A percentile compares a stretch with the other conserved stretches of the same genome.
phyloP scores from a whole-genome alignment of 106 monocot species.

The Narthecium ossifragum region DNA sequence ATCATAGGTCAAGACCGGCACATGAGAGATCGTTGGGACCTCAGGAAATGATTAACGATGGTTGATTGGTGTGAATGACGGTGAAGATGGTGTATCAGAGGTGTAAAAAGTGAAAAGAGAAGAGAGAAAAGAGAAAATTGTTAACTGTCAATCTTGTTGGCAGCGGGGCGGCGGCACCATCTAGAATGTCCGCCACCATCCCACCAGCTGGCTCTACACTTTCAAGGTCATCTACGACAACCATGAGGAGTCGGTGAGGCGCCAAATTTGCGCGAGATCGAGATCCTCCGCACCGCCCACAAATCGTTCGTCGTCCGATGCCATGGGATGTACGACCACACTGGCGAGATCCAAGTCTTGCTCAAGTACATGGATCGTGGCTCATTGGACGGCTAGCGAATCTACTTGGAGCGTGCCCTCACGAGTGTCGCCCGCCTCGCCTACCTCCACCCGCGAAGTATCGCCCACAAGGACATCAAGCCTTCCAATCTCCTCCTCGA shows the following conservation, averaged over 20 bases:
- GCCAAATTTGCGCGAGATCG: conserved; percentile 74
- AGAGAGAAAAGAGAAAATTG: no score
- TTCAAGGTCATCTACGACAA: conserved; percentile 66
- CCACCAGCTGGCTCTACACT: conserved; percentile 37
- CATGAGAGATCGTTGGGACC: no score
- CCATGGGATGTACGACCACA: conserved; percentile 69
- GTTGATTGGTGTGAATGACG: no score
- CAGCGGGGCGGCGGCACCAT: conserved; percentile 61
- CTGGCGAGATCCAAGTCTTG: conserved; percentile 69
- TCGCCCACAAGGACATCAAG: conserved; percentile 97
- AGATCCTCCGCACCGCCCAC: conserved; percentile 57
- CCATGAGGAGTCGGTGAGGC: conserved; percentile 54
- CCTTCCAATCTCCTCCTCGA: conserved; percentile 84
- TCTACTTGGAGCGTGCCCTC: conserved; percentile 35
- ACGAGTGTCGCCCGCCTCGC: conserved; percentile 52
- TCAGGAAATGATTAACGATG: no score
- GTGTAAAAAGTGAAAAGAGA: no score
- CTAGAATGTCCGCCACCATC: conserved; percentile 54
- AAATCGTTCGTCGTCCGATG: conserved; percentile 67
- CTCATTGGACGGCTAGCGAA: conserved; percentile 43
- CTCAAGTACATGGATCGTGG: conserved; percentile 75
- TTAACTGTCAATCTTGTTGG: no score
- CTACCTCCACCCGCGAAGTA: conserved; percentile 69
- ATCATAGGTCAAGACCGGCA: no score
- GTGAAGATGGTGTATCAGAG: no score